Percentiles rank a stretch among this genome's conserved stretches.
Evolutionary conservation across 306 rosid species (phyloP).

Genomic region (Abrus pulchellus): DNA sequence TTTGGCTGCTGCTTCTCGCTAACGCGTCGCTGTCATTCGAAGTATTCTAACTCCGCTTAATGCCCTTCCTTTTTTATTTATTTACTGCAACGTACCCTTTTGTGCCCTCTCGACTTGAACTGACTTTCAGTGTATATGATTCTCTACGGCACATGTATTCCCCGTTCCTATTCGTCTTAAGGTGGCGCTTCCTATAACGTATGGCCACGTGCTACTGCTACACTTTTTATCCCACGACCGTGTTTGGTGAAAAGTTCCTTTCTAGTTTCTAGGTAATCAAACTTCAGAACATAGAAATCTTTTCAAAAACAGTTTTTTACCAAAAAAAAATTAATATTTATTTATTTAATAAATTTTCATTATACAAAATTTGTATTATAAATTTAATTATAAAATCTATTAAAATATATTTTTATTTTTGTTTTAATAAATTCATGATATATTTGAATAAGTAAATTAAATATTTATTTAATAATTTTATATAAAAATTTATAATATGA

Average conservation of each 20-base stretch:
- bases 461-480: no score
- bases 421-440: no score
- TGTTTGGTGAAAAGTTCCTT: conserved; percentile 5
- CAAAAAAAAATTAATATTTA: no score
- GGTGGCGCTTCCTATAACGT: not conserved
- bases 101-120: not conserved
- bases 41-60: conserved; percentile 40
- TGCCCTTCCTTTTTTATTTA: conserved; percentile 51
- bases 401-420: no score
- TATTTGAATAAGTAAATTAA: no score
- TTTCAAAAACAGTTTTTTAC: no score
- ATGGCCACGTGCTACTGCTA: not conserved
- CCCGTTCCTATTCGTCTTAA: not conserved
- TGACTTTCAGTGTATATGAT: not conserved
- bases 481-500: no score
- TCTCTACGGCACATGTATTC: not conserved
- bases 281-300: no score
- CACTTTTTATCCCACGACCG: not conserved
- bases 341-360: no score
- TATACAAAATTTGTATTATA: no score
- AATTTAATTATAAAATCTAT: no score
- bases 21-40: conserved; percentile 69
- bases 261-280: not conserved
- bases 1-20: conserved; percentile 62
- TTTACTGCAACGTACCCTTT: conserved; percentile 39